Evolutionary conservation across 192 early-diverging fungal genomes (phyloP).

Genomic region (Backusella tarrabulga): DNA sequence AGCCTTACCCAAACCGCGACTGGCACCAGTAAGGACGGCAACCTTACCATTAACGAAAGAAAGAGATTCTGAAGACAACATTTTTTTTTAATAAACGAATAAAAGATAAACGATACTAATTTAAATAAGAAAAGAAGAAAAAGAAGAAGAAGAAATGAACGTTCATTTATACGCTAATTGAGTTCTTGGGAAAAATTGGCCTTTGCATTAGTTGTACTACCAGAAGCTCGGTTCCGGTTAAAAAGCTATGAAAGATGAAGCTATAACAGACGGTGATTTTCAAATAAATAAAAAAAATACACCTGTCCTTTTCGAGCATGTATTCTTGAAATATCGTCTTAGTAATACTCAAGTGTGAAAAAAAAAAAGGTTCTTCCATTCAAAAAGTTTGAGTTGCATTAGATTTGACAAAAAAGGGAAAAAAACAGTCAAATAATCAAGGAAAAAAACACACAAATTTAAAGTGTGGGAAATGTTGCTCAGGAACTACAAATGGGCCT

Average conservation of each 20-base stretch:
- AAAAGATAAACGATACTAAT: not conserved
- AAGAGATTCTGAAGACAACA: not conserved
- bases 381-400: not conserved
- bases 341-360: not conserved
- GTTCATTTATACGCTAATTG: not conserved
- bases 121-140: not conserved
- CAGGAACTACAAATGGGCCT: too few species aligned
- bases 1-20: constrained; percentile 82
- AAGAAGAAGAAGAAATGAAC: not conserved
- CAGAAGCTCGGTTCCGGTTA: not conserved
- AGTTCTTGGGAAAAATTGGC: not conserved
- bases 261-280: too few species aligned
- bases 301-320: not conserved
- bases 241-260: too few species aligned
- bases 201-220: not conserved
- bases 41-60: constrained; percentile 11
- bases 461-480: not conserved
- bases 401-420: not conserved
- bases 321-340: not conserved
- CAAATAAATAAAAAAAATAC: too few species aligned
- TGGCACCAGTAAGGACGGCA: constrained; percentile 80
- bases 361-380: not conserved
- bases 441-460: not conserved
- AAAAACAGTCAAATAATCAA: constrained; percentile 5
- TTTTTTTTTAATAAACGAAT: not conserved